Base-by-base conservation (phyloP, 805 yeast genomes). In the Candida methanosorbosa region DNA sequence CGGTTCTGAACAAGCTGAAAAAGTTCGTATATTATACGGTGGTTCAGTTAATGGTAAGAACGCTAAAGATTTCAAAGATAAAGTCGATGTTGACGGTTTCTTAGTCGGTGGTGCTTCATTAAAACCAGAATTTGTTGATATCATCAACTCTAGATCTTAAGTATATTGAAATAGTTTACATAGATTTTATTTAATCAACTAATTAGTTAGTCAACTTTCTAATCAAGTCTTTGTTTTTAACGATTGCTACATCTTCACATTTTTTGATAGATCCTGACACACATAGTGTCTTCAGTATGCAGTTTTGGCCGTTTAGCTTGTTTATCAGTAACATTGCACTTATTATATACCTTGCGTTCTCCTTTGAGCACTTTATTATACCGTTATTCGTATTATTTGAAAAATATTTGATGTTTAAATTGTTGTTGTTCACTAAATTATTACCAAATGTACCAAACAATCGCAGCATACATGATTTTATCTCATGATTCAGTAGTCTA, bases 61-160 rank as follows among this genome's bases (percentile, higher is more conserved):
- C 68, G 92, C 94, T 48, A 63, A 70, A 39, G 77, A 90, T 47
- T 88, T 92, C 78, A 85, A 79, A 70, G 92, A 78, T 68, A 86
- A 86, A 77, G 68, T 68, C 18, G 96, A 92, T 58, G 94, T 92
- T 45, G 98, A 92, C 59, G 98, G 98, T 36, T 92, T 88, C 90
- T 78, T 92, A 57, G 98, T 92, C 53, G 98, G 98, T 59, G 98
- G 98, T 71, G 98, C 98, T 58, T 85, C 94, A 31, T 78, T 92
- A 66, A 92, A 92, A 77, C 95, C 98, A 48, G 98, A 92, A 72
- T 92, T 92, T 59, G 78, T 85, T 57, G 92, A 86, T 68, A 92
- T 92, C 60, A 73, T 92, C 76, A 90, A 83, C 72, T 83, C 94
- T 36, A 81, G 95, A 81, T 67, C 70, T 60, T 84, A 76, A 61